Percentiles rank a stretch among this genome's conserved stretches.
phyloP scores from a whole-genome alignment of 768 basidiomycete species.

The Trichaptum fuscoviolaceum region DNA sequence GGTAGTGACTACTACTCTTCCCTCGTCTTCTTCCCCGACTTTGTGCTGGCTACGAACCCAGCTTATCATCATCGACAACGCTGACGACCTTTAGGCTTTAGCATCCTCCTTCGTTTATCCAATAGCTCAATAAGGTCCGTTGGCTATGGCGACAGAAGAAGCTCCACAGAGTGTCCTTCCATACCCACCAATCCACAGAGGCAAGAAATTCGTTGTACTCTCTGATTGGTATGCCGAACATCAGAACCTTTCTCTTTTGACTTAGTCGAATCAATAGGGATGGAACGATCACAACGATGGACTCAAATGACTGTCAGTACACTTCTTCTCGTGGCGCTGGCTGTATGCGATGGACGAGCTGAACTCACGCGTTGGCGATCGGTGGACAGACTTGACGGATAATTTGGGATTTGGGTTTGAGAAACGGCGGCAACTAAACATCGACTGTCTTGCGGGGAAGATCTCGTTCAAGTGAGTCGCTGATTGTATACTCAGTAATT shows the following conservation, averaged over 20 bases:
- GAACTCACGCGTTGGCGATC: not conserved
- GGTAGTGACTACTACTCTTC: no score
- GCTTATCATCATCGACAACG: no score
- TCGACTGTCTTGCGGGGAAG: constrained; percentile 61
- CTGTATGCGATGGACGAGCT: not conserved
- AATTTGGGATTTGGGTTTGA: constrained; percentile 80
- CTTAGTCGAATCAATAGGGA: constrained; percentile 47
- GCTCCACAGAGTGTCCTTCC: constrained; percentile 65
- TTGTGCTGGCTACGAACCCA: no score
- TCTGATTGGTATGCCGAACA: constrained; percentile 75
- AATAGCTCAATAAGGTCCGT: no score
- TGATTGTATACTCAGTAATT: not conserved
- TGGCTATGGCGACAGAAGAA: constrained; percentile 2
- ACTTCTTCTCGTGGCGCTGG: constrained; percentile 1
- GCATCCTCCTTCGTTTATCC: no score
- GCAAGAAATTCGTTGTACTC: constrained; percentile 81
- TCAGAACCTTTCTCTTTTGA: constrained; percentile 8
- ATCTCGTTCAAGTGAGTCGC: constrained; percentile 58
- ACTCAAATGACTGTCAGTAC: constrained; percentile 84
- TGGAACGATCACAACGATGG: constrained; percentile 88
- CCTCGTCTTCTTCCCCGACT: no score
- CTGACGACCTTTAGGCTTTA: no score
- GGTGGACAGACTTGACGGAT: constrained; percentile 74
- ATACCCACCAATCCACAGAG: constrained; percentile 72
- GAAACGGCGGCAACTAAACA: constrained; percentile 67